Conservation (phyloP, 352 stramenopile genomes). For the Phytopythium oedochilum region DNA sequence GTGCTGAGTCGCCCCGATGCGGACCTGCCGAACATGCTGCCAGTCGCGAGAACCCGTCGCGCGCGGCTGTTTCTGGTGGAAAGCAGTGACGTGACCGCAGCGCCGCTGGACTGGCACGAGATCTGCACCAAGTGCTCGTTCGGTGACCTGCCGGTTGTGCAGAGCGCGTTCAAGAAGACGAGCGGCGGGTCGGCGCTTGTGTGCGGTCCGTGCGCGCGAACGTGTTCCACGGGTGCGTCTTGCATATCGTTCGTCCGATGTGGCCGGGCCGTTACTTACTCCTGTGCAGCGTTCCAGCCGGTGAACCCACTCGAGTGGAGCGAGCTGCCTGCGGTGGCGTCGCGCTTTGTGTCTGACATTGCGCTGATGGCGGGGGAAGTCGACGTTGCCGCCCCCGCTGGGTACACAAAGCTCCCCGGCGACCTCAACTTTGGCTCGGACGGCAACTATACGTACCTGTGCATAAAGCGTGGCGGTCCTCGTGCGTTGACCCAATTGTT, state of each 20-base stretch:
- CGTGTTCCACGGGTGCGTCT: slow-evolving; percentile 51
- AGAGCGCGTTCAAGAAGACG: slow-evolving; percentile 40
- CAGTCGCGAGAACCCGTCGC: slow-evolving; percentile 5
- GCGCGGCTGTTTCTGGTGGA: slow-evolving; percentile 42
- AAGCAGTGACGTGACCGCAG: slow-evolving; percentile 1
- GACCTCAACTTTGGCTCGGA: slow-evolving; percentile 63
- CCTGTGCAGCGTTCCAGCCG: slow-evolving; percentile 24
- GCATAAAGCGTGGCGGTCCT: slow-evolving; percentile 44
- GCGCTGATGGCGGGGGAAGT: slow-evolving; percentile 47
- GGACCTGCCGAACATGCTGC: slow-evolving; percentile 10
- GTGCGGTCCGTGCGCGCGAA: slow-evolving; percentile 57
- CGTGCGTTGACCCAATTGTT: slow-evolving; percentile 34
- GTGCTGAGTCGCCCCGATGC: slow-evolving; percentile 27
- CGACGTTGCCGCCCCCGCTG: slow-evolving; percentile 38
- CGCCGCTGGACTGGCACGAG: slow-evolving; percentile 43
- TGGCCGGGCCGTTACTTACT: background rate
- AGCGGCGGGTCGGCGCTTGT: slow-evolving; percentile 22
- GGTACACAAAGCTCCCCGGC: slow-evolving; percentile 45
- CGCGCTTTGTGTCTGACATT: slow-evolving; percentile 63
- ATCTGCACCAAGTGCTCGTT: slow-evolving; percentile 65
- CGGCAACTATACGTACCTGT: slow-evolving; percentile 70
- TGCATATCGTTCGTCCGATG: background rate
- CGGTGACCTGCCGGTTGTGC: slow-evolving; percentile 38
- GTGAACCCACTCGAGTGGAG: slow-evolving; percentile 48
- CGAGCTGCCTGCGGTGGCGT: slow-evolving; percentile 15